Base-by-base conservation (phyloP, 2,329 filamentous ascomycete species). In the Periglandula ipomoeae region DNA sequence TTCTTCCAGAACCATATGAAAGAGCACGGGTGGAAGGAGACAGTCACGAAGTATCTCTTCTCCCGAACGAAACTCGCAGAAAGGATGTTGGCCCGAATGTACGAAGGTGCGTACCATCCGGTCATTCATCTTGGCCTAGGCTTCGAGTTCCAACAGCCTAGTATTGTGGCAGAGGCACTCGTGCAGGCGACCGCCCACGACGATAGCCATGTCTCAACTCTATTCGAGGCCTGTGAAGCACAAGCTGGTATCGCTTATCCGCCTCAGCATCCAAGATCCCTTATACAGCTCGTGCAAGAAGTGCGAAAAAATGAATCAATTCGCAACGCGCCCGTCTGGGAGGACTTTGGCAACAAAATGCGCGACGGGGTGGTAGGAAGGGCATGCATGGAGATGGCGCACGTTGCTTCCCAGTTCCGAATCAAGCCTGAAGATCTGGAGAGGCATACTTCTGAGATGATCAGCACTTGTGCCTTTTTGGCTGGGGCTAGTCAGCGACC, bases 41-140 rank as follows among this genome's bases (percentile, higher is more conserved):
- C 45, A 2, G 39, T 87, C n/a, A 70, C 76, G 11, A 73, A 82
- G 53, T 80, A 82, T 58, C 38, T 84, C 0, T 85, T 88, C 59
- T 65, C 70, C 2, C 70, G 71, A 3, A 75, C 77, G 51, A 69
- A 74, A 32, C 58, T 69, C 46, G 78, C 82, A 2, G 75, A 86
- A 51, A 70, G 71, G 47, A 70, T 88, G 69, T 62, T 87, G 0
- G 70, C 67, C 0, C 69, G 79, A n/a, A 48, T 57, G 47, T 56
- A 50, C 56, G 52, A 60, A 73, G 78, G 82, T 2, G 73, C 82
- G 45, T 63, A 83, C 5, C 84, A 87, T 55, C 82, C 82, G 1
- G 62, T 85, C 15, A 86, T 87, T 48, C 82, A 87, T 55, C 69
- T 86, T 2, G 82, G 82, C 0, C 83, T 85, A 49, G 84, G 79